Base-by-base conservation (phyloP, 352 stramenopile species). In the Phytophthora hibernalis region DNA sequence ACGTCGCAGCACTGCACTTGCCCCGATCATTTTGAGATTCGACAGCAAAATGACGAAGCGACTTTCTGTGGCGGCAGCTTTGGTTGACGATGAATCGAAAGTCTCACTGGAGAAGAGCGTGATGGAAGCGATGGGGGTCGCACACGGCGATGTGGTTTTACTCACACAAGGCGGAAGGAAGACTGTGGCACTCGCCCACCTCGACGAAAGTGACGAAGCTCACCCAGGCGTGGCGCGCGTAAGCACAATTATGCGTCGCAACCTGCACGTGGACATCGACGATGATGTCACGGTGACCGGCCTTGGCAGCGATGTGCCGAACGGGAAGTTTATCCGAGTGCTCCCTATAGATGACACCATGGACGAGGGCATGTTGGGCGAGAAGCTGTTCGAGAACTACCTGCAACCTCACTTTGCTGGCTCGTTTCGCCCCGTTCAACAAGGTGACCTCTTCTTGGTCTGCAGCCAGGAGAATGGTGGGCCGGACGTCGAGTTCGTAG, bases 191-290 rank as follows among this genome's bases (percentile, higher is more conserved):
- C 21, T 68, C 15, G 63, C 42, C 18, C 56, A 54, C 37, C 42
- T 68, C 13, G 64, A 72, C 28, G 64, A 59, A 40, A 72, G 64
- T 12, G 64, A 72, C 6, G 50, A 64, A 59, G 64, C 56, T 4
- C 56, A 55, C 15, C 37, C 64, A 10, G 58, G 35, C 10, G 22
- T 47, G 1, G 64, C 35, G 1, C 64, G 51, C 18, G 33, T 72
- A 13, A 72, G 57, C 24, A 72, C 64, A n/a, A 58, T 68, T 2
- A 72, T 72, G 64, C 64, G 57, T 7, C 51, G 57, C 37, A 72
- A 68, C 24, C n/a, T 72, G 4, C 57, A 52, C 44, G 0, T 72
- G 0, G 35, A 72, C 42, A 57, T 68, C 18, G 51, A 40, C 37
- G 57, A 68, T 35, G 50, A 68, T 2, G 44, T 72, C 3, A 59